Evolutionary conservation across 139 green algal species (phyloP).

Genomic region (Chlamydomonas sp.): DNA sequence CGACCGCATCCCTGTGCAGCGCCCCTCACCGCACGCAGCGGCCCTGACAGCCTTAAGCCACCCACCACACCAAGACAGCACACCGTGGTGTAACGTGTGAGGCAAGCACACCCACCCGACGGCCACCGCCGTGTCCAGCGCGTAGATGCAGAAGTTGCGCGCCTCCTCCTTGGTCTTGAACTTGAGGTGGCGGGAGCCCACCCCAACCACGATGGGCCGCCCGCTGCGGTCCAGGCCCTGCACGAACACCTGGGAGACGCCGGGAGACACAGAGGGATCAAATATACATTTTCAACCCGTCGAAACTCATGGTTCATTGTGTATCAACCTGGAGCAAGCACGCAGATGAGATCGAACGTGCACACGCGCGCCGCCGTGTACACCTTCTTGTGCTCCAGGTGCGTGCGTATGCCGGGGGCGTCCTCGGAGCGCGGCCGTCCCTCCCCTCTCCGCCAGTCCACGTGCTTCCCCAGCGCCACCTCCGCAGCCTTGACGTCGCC

Average conservation of each 20-base stretch:
- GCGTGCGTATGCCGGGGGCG: conserved; percentile 20
- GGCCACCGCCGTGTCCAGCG: conserved; percentile 23
- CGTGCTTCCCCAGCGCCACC: conserved; percentile 23
- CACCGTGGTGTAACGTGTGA: not conserved
- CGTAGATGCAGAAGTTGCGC: conserved; percentile 31
- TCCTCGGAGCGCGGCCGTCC: conserved; percentile 14
- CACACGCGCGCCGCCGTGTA: no score
- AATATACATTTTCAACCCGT: not conserved
- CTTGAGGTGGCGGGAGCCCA: conserved; percentile 27
- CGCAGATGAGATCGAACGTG: no score
- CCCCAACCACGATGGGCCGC: conserved; percentile 35
- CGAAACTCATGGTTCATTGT: no score
- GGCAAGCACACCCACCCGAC: conserved; percentile 5
- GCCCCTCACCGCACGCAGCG: no score
- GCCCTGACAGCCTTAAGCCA: no score
- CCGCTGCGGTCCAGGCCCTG: conserved; percentile 27
- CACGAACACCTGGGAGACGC: conserved; percentile 32
- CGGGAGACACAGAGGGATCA: not conserved
- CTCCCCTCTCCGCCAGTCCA: conserved; percentile 9
- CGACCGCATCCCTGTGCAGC: no score
- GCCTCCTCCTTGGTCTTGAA: conserved; percentile 38
- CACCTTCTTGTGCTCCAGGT: conserved; percentile 36
- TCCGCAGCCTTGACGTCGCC: conserved; percentile 24
- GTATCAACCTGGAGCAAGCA: no score
- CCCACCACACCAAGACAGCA: no score